Conservation (phyloP, 768 basidiomycete species). For the Podaxis mareebaensis region DNA sequence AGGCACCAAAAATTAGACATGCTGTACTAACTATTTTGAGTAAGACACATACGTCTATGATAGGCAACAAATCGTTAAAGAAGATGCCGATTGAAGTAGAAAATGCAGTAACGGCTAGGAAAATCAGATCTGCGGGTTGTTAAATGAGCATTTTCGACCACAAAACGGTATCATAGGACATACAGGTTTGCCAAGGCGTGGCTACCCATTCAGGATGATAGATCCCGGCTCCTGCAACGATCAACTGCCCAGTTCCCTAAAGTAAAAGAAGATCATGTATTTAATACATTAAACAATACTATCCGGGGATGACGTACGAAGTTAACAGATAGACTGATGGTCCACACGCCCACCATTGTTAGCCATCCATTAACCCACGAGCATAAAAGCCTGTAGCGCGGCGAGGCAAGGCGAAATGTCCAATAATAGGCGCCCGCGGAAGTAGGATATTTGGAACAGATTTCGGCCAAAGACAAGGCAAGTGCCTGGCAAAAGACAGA, state of each 20-base stretch:
- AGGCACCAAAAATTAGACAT: background rate
- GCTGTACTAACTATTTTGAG: background rate
- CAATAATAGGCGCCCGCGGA: conserved; percentile 68
- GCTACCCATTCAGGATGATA: conserved; percentile 60
- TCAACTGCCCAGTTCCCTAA: conserved; percentile 57
- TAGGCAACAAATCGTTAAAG: conserved; percentile 50
- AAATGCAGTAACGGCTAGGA: conserved; percentile 51
- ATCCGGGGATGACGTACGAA: conserved; percentile 40
- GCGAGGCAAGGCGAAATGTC: conserved; percentile 61
- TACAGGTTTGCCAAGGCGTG: conserved; percentile 62
- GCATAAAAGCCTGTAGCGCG: conserved; percentile 47
- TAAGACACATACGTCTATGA: conserved; percentile 43
- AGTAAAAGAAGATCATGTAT: background rate
- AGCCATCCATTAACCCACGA: conserved; percentile 75
- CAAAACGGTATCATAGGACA: conserved; percentile 17
- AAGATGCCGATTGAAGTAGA: conserved; percentile 56
- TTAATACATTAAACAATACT: background rate
- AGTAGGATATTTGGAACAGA: conserved; percentile 61
- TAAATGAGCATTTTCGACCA: background rate
- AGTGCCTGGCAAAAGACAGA: conserved; percentile 48
- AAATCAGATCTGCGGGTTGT: conserved; percentile 46
- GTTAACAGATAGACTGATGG: conserved; percentile 62
- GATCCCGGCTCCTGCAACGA: conserved; percentile 59
- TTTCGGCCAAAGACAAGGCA: conserved; percentile 57
- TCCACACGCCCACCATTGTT: conserved; percentile 70